phyloP scores from a whole-genome alignment of 2,329 filamentous ascomycete genomes.

The Calonectria crousiana region DNA sequence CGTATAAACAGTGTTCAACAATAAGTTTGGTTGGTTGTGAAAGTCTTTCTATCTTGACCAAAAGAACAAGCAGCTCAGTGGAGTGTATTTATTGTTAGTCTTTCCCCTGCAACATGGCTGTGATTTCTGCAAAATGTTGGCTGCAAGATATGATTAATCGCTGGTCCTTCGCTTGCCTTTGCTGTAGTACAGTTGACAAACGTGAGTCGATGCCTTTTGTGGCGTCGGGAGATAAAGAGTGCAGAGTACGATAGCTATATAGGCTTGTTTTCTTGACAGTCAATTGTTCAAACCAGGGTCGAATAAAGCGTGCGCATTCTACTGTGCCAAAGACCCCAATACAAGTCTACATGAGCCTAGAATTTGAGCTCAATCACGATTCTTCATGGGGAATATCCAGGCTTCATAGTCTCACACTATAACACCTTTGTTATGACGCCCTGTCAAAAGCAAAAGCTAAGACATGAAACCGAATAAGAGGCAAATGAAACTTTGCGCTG shows the following conservation, averaged over 20 bases:
- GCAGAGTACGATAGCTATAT: neutral
- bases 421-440: neutral
- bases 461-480: neutral
- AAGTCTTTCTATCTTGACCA: no score
- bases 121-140: neutral
- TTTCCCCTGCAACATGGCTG: neutral
- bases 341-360: neutral
- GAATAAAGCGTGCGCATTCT: neutral
- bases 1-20: no score
- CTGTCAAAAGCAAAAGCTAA: neutral
- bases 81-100: no score
- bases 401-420: neutral
- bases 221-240: neutral
- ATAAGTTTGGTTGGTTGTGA: no score
- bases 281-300: neutral
- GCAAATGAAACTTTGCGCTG: neutral
- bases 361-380: neutral
- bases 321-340: neutral
- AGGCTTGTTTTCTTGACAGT: neutral
- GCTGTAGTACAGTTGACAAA: neutral
- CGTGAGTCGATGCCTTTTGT: neutral
- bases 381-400: neutral
- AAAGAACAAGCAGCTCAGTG: no score
- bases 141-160: neutral
- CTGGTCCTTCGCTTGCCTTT: neutral